These are phyloP conservation scores for Cichorium intybus DNA, from an alignment of 140 eudicot species.

Conservation along the genomic window DNA sequence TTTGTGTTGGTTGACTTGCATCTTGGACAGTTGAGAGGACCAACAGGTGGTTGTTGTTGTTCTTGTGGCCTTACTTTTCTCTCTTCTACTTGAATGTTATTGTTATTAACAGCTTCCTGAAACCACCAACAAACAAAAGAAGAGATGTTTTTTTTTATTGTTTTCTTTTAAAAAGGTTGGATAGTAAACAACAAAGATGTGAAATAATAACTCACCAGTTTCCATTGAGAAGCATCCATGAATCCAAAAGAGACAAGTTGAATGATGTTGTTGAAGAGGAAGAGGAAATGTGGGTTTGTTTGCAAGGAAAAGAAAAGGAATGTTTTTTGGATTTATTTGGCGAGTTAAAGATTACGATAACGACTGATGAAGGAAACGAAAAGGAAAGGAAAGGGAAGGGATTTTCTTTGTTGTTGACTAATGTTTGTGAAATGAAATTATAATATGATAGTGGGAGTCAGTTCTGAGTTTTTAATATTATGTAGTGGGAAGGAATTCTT, in stretches of 20 bases:
- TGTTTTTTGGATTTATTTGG: conserved; percentile 10
- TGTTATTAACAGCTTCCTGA: neutral
- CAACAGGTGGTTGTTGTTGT: neutral
- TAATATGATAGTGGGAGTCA: conserved; percentile 7
- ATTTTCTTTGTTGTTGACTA: conserved; percentile 15
- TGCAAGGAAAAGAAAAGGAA: neutral
- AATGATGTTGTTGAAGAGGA: neutral
- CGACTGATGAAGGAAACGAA: neutral
- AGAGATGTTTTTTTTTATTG: neutral
- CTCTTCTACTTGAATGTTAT: neutral
- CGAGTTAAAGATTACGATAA: neutral
- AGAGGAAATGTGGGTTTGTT: neutral
- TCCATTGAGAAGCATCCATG: conserved; percentile 23
- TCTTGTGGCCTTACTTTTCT: conserved; percentile 5
- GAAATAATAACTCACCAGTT: neutral
- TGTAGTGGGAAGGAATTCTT: conserved; percentile 17
- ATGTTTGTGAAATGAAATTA: conserved; percentile 12
- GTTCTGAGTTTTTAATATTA: neutral
- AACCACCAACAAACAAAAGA: neutral
- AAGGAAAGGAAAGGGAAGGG: neutral
- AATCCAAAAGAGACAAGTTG: neutral
- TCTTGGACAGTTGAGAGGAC: conserved; percentile 12
- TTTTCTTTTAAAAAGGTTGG: neutral
- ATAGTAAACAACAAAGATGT: no score
- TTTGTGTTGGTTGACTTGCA: conserved; percentile 23